These are phyloP conservation scores for Rhodomyrtus psidioides DNA, from an alignment of 441 rosid genomes.

Conservation along the genomic window DNA sequence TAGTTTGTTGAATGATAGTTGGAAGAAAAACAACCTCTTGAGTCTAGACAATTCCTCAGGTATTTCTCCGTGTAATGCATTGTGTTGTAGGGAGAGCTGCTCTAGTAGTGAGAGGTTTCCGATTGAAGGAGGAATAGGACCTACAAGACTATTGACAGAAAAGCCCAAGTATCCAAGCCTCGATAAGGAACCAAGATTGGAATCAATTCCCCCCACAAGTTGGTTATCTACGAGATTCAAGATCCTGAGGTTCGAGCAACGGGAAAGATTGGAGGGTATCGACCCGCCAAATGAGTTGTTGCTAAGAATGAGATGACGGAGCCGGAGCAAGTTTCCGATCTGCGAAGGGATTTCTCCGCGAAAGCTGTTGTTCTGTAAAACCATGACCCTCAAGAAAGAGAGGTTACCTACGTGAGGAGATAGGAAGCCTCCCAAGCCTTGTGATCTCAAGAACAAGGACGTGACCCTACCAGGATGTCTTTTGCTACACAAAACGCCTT, in stretches of 20 bases:
- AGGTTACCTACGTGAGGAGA: background rate
- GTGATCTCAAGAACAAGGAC: rapidly evolving
- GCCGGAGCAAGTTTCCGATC: background rate
- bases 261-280: background rate
- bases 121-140: background rate
- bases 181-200: background rate
- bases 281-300: background rate
- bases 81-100: rapidly evolving
- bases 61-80: background rate
- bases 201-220: background rate
- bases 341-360: background rate
- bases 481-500: background rate
- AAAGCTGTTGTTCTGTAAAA: background rate
- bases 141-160: rapidly evolving
- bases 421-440: background rate
- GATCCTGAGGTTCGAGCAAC: rapidly evolving
- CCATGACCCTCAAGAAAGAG: background rate
- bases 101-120: background rate
- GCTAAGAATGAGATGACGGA: rapidly evolving
- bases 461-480: background rate
- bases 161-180: rapidly evolving
- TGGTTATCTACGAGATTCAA: background rate
- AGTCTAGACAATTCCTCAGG: background rate
- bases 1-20: rapidly evolving
- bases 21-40: rapidly evolving